Evolutionary conservation across 352 stramenopile species (phyloP).

Genomic region (Paralagenidium karlingii): DNA sequence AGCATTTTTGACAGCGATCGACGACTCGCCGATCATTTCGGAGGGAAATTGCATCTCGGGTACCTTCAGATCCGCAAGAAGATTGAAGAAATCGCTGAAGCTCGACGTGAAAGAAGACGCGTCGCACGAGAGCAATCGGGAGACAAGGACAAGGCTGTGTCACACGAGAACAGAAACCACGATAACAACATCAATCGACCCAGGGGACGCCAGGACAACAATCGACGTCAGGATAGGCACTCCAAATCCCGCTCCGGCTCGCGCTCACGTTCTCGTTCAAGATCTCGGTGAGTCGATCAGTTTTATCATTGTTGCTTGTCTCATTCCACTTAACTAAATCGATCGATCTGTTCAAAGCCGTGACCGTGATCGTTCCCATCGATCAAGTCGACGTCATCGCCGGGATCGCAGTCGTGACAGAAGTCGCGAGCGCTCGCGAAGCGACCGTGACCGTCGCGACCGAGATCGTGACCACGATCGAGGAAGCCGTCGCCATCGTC

Average conservation of each 20-base stretch:
- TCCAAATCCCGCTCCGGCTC: neutral
- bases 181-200: neutral
- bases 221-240: neutral
- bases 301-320: neutral
- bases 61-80: conserved; percentile 84
- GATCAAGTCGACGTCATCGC: conserved; percentile 4
- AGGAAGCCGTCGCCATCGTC: conserved; percentile 17
- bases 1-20: conserved; percentile 88
- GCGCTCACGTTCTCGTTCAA: conserved; percentile 11
- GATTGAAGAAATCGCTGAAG: conserved; percentile 50
- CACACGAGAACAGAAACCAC: neutral
- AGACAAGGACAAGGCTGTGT: neutral
- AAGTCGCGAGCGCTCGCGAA: conserved; percentile 11
- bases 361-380: neutral
- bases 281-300: conserved; percentile 6
- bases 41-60: conserved; percentile 83
- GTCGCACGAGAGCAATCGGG: neutral
- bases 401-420: conserved; percentile 6
- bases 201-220: neutral
- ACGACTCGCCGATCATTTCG: conserved; percentile 83
- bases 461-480: conserved; percentile 16
- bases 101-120: conserved; percentile 13
- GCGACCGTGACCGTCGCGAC: conserved; percentile 14
- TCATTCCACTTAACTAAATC: neutral
- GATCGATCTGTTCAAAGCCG: neutral